These are phyloP conservation scores for Heliamphora pulchella DNA, from an alignment of 179 eudicot genomes.

Conservation along the genomic window DNA sequence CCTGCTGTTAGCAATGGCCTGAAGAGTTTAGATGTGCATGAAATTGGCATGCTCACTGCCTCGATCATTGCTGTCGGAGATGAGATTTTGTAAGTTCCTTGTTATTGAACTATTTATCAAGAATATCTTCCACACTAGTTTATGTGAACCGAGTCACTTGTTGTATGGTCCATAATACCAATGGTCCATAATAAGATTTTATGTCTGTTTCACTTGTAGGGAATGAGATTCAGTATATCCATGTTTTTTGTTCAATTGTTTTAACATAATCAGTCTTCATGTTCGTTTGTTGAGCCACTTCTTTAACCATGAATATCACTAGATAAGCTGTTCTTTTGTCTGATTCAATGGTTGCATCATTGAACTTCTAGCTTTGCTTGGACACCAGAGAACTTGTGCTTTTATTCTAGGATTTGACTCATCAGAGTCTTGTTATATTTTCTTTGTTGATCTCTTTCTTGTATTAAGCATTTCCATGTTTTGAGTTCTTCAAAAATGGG, in stretches of 20 bases:
- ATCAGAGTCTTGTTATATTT: not conserved
- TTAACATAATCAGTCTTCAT: slow-evolving; percentile 3
- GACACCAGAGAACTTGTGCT: too few relatives aligned
- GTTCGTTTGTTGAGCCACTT: not conserved
- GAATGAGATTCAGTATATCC: slow-evolving; percentile 10
- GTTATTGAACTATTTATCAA: slow-evolving; percentile 11
- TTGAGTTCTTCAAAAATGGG: not conserved
- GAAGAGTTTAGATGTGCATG: slow-evolving; percentile 26
- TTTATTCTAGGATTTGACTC: not conserved
- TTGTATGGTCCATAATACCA: not conserved
- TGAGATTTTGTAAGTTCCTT: slow-evolving; percentile 69
- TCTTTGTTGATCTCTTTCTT: not conserved
- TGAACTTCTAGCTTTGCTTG: not conserved
- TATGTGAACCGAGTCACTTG: not conserved
- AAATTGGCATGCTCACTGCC: slow-evolving; percentile 54
- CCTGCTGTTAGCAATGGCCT: slow-evolving; percentile 50
- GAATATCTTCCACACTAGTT: not conserved
- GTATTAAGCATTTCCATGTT: not conserved
- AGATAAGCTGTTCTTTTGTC: not conserved
- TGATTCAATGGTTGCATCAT: not conserved
- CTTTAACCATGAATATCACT: slow-evolving; percentile 4
- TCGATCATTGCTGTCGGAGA: slow-evolving; percentile 86
- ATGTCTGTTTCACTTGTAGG: not conserved
- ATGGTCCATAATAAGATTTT: too few relatives aligned
- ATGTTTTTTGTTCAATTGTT: slow-evolving; percentile 18